Evolutionary conservation across 2,329 filamentous ascomycete genomes (phyloP), one percentile per base, ranked within the genome.

Genomic region (Fusarium domesticum): DNA sequence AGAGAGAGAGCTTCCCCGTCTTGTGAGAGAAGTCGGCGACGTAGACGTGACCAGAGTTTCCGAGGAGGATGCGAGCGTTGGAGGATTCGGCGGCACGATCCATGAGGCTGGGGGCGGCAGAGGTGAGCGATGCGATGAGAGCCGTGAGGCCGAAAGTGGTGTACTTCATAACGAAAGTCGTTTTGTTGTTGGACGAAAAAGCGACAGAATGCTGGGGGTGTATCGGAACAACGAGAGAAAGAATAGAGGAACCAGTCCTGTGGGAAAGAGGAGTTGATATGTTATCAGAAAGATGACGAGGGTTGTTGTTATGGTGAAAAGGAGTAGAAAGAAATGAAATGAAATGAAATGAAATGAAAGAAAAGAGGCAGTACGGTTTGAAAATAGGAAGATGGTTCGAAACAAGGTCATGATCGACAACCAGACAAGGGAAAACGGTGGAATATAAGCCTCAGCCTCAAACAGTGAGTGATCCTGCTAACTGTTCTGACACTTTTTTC

Each of bases 1-100:
- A 58, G 18, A 71, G 53, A 23, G 62, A 61, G 56, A 78, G 73
- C 32, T 48, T 51, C 15, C 54, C 49, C 43, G 67, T 71, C 51
- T 71, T 63, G 32, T 47, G 37, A 18, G 32, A 43, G 44, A 72
- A 76, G 39, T 70, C 58, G 49, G 68, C 70, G 3, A 70, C 54
- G 11, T 66, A 56, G 49, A 77, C 69, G 41, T 67, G 61, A 32
- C 63, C 66, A 3, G 68, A 64, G 25, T 64, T 64, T 41, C 72
- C 68, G 40, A 76, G 57, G 37, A 77, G 49, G 16, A 77, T 57
- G 6, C 57, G 57, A 6, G 57, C 57, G 14, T 47, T 35, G 20
- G 51, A 32, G n/a, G 44, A 30, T 8, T 19, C n/a, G 18, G 48
- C 31, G 14, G 47, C 18, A 32, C 42, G 39, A 30, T 50, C 47